phyloP scores from a whole-genome alignment of 2,329 filamentous ascomycete genomes.

The Talaromyces islandicus region DNA sequence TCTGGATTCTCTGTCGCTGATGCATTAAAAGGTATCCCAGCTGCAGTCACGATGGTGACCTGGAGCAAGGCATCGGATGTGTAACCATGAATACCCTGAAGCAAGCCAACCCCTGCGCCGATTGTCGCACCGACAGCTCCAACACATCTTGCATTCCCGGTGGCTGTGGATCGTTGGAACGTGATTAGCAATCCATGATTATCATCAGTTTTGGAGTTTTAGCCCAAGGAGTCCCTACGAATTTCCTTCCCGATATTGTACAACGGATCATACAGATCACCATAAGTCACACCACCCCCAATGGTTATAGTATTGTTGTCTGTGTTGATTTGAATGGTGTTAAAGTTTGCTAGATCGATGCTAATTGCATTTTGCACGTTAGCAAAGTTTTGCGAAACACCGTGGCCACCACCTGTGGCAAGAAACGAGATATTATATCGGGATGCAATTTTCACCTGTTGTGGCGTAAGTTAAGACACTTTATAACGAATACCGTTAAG shows the following conservation, averaged over 20 bases:
- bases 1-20: constrained; percentile 25
- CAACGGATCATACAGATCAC: constrained; percentile 20
- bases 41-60: constrained; percentile 26
- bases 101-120: constrained; percentile 10
- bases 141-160: constrained; percentile 6
- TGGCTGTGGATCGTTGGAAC: background rate
- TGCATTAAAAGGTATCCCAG: constrained; percentile 28
- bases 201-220: background rate
- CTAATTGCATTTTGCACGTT: constrained; percentile 21
- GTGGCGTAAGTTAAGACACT: too few relatives aligned
- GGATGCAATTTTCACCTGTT: constrained; percentile 8
- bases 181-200: background rate
- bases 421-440: constrained; percentile 7
- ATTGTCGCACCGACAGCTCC: constrained; percentile 8
- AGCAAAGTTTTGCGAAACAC: background rate
- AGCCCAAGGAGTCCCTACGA: constrained; percentile 15
- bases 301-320: constrained; percentile 19
- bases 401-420: constrained; percentile 9
- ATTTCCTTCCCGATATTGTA: constrained; percentile 25
- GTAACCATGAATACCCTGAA: constrained; percentile 10
- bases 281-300: constrained; percentile 20
- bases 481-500: background rate
- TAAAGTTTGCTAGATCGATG: constrained; percentile 26
- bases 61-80: constrained; percentile 5
- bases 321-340: constrained; percentile 17